Evolutionary conservation across 78 protist genomes (phyloP), one percentile per base, ranked within the genome.

Genomic region (Dictyostelium purpureum): DNA sequence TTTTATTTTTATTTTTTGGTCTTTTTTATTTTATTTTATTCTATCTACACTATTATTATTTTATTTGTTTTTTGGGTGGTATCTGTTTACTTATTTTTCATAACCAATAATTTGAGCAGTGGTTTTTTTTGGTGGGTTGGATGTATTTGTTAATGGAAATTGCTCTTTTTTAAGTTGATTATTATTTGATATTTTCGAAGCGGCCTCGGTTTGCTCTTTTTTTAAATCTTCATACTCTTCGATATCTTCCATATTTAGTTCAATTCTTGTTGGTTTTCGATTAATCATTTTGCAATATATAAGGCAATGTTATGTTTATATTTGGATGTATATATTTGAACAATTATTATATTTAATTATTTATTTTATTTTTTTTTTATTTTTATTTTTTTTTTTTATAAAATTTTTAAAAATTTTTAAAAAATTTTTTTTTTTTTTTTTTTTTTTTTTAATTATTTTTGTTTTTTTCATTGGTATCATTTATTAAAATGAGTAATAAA

Each of bases 251-350:
- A 85, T 70, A 47, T 70, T 85, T 59, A 85, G 45, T 73, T 85
- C 92, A 19, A 85, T 74, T 73, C 92, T 85, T 18, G 92, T 85
- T 73, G 92, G 80, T 73, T 85, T 85, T 73, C 82, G 71, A 19
- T 35, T 57, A 18, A 57, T 77, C 71, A 77, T 77, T 57, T 57
- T 57, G n/a, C n/a, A n/a, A n/a, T n/a, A n/a, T n/a, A n/a, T n/a
- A n/a, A n/a, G n/a, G n/a, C n/a, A n/a, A n/a, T n/a, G 6, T 54
- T 57, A 16, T 24, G n/a, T 54, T 19, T 26, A 26, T 21, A 56
- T 56, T 57, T 57, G 26, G 21, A 26, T 57, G 26, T 56, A 11
- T 52, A 52, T 52, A 21, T 52, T 24, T 21, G 6, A 52, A 52
- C 1, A 49, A 49, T 18, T 52, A 1, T 24, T 21, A 52, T 52